Conservation (phyloP, 2,329 filamentous ascomycete species). For the Sporothrix sp. region DNA sequence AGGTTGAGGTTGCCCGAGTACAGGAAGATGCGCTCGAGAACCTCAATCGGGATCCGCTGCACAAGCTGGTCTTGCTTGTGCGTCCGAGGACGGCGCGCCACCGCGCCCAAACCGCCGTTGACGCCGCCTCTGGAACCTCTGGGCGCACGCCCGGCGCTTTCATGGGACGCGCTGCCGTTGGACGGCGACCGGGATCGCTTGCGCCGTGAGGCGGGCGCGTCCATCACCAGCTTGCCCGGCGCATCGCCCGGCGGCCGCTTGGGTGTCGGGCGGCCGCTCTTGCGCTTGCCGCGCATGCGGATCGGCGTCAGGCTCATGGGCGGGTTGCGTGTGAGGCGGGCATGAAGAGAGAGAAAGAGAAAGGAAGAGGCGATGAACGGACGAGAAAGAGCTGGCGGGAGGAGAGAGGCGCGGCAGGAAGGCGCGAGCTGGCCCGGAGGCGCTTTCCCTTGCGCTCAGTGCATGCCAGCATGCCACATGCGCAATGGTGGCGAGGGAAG, state of each 20-base stretch:
- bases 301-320: slow-evolving; percentile 41
- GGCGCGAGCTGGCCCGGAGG: too few relatives aligned
- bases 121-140: too few relatives aligned
- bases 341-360: neutral
- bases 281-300: slow-evolving; percentile 37
- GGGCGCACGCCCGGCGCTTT: too few relatives aligned
- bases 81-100: neutral
- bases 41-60: slow-evolving; percentile 38
- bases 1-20: slow-evolving; percentile 40
- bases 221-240: neutral
- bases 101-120: neutral
- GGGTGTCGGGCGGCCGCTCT: slow-evolving; percentile 14
- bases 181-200: neutral
- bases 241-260: slow-evolving; percentile 21
- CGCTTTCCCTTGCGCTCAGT: too few relatives aligned
- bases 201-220: neutral
- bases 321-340: too few relatives aligned
- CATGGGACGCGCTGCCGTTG: too few relatives aligned
- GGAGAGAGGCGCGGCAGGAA: too few relatives aligned
- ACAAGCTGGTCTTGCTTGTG: slow-evolving; percentile 6
- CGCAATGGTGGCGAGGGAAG: too few relatives aligned
- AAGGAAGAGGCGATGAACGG: neutral
- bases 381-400: too few relatives aligned
- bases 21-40: slow-evolving; percentile 44
- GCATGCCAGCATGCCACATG: too few relatives aligned